Evolutionary conservation across 2,329 filamentous ascomycete species (phyloP).

Genomic region (Bipolaris bicolor): DNA sequence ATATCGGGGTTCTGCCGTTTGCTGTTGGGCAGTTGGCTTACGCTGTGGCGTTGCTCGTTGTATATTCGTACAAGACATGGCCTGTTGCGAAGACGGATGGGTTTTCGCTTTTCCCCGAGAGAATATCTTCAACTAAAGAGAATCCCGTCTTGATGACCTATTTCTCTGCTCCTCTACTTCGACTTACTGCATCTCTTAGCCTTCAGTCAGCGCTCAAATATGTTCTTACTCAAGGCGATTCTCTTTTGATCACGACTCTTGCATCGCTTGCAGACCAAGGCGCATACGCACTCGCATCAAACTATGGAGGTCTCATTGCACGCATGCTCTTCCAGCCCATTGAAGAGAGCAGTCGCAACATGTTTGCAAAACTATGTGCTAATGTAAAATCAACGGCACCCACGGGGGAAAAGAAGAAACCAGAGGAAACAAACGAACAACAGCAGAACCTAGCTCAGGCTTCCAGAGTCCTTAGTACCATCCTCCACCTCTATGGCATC

Average conservation of each 20-base stretch:
- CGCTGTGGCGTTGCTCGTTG: conserved; percentile 68
- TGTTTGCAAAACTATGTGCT: conserved; percentile 81
- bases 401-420: conserved; percentile 1
- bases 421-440: conserved; percentile 18
- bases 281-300: conserved; percentile 89
- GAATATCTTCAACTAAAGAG: conserved; percentile 48
- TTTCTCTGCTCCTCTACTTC: conserved; percentile 74
- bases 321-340: conserved; percentile 92
- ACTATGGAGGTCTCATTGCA: conserved; percentile 86
- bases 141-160: conserved; percentile 29
- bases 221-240: conserved; percentile 91
- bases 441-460: conserved; percentile 48
- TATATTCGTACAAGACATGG: conserved; percentile 71
- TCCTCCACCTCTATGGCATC: conserved; percentile 76
- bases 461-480: conserved; percentile 61
- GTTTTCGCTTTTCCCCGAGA: conserved; percentile 71
- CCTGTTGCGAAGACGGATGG: conserved; percentile 61
- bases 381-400: conserved; percentile 31
- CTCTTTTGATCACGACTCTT: conserved; percentile 80
- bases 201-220: conserved; percentile 91
- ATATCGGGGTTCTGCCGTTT: conserved; percentile 83
- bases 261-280: conserved; percentile 83
- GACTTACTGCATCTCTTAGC: conserved; percentile 80
- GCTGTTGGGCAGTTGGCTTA: conserved; percentile 85
- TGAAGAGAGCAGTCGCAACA: conserved; percentile 88